Evolutionary conservation across 2,329 filamentous ascomycete species (phyloP).

Genomic region (Xylariaceae sp.): DNA sequence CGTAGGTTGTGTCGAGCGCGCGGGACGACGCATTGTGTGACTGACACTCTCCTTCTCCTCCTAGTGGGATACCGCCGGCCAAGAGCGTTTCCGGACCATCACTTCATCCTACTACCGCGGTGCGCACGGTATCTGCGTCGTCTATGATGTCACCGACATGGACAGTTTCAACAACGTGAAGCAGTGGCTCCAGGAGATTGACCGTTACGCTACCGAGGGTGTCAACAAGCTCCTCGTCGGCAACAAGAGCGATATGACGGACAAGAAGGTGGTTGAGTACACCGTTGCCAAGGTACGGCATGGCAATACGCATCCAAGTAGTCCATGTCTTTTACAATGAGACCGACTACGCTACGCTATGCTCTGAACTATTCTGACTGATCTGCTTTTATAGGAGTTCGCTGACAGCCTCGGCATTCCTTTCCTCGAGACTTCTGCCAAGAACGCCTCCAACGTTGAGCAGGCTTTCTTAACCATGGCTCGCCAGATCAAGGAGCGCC

Average conservation of each 20-base stretch:
- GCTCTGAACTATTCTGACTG: slow-evolving; percentile 7
- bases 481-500: slow-evolving; percentile 98
- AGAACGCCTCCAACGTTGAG: slow-evolving; percentile 99
- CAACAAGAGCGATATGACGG: slow-evolving; percentile 99
- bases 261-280: slow-evolving; percentile 99
- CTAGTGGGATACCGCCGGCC: slow-evolving; percentile 98
- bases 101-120: slow-evolving; percentile 99
- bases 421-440: slow-evolving; percentile 98
- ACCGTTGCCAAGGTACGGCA: slow-evolving; percentile 86
- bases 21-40: slow-evolving; percentile 1
- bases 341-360: neutral
- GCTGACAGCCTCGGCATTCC: slow-evolving; percentile 97
- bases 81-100: slow-evolving; percentile 99
- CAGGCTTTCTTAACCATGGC: slow-evolving; percentile 99
- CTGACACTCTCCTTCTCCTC: slow-evolving; percentile 31
- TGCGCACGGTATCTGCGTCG: slow-evolving; percentile 97
- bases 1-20: slow-evolving; percentile 49
- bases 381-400: slow-evolving; percentile 65
- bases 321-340: slow-evolving; percentile 3
- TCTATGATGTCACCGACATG: slow-evolving; percentile 99
- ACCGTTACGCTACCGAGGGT: slow-evolving; percentile 97
- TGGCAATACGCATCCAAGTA: neutral
- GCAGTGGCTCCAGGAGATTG: slow-evolving; percentile 99
- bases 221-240: slow-evolving; percentile 99
- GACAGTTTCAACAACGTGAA: slow-evolving; percentile 99